Percentiles rank a stretch among this genome's conserved stretches.
These are phyloP conservation scores for Uronychia setigera DNA, from an alignment of 73 alveolate genomes.

Conservation along the genomic window DNA sequence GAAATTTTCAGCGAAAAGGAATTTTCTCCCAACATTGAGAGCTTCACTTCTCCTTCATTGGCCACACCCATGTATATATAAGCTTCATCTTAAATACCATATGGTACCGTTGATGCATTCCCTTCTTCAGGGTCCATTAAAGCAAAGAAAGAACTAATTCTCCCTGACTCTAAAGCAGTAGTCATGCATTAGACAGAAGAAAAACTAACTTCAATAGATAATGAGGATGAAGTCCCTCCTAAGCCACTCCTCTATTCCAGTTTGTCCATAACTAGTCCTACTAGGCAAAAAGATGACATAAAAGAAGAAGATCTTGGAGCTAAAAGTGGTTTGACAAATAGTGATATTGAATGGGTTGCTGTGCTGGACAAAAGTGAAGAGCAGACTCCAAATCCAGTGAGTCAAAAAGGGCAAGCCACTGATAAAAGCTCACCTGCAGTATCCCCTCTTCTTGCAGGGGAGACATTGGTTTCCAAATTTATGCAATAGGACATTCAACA, in stretches of 20 bases:
- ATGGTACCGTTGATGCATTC: no score
- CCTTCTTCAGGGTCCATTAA: no score
- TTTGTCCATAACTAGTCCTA: no score
- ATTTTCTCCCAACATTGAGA: neutral
- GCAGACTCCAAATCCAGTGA: neutral
- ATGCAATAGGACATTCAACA: no score
- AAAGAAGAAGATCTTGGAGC: neutral
- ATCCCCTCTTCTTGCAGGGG: no score
- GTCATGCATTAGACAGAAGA: no score
- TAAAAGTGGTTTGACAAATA: neutral
- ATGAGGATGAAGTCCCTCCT: neutral
- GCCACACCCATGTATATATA: no score
- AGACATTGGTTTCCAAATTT: no score
- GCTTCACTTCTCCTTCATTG: neutral
- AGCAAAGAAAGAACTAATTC: no score
- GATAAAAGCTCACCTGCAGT: no score
- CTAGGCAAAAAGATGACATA: neutral
- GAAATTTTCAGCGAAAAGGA: neutral
- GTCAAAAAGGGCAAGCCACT: conserved; percentile 1
- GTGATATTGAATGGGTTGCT: neutral
- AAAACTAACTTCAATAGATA: neutral
- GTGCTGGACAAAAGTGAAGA: neutral
- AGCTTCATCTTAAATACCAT: no score
- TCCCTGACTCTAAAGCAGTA: no score
- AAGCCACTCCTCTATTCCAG: neutral